Evolutionary conservation across 805 yeast genomes (phyloP).

Genomic region (Wickerhamiella slavikovae): DNA sequence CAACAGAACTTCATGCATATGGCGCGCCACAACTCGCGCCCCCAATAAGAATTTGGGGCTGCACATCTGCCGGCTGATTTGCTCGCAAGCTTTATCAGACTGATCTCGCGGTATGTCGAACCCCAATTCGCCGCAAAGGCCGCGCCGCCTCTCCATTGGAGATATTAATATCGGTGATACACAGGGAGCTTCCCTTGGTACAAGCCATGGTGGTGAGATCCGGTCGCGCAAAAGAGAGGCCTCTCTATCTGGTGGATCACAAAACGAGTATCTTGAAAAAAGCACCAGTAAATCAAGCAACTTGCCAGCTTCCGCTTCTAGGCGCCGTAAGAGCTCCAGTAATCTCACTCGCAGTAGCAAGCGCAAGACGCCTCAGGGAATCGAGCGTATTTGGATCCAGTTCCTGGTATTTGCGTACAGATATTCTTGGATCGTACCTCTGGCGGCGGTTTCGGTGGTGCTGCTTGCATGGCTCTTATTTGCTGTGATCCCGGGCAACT

Average conservation of each 20-base stretch:
- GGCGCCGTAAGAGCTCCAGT: too few relatives aligned
- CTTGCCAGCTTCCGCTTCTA: background rate
- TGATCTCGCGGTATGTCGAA: too few relatives aligned
- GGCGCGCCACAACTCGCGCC: too few relatives aligned
- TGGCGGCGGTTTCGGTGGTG: slow-evolving; percentile 4
- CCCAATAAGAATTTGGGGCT: too few relatives aligned
- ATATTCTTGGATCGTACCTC: slow-evolving; percentile 12
- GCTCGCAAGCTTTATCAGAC: too few relatives aligned
- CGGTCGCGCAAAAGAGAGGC: slow-evolving; percentile 5
- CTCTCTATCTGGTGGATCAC: slow-evolving; percentile 1
- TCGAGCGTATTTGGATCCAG: background rate
- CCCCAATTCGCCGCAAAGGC: too few relatives aligned
- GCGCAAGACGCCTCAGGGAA: background rate
- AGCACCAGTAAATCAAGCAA: background rate
- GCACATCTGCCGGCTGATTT: too few relatives aligned
- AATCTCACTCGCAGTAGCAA: too few relatives aligned
- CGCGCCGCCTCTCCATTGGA: too few relatives aligned
- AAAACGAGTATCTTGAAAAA: background rate
- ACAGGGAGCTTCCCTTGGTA: slow-evolving; percentile 11
- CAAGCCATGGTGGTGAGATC: slow-evolving; percentile 6
- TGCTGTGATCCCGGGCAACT: slow-evolving; percentile 6
- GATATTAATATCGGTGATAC: slow-evolving; percentile 13
- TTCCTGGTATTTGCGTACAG: slow-evolving; percentile 2
- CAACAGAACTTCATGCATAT: too few relatives aligned
- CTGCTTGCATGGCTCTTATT: slow-evolving; percentile 5